Base-by-base conservation (phyloP, 2,329 filamentous ascomycete genomes). In the Calonectria hawksworthii region DNA sequence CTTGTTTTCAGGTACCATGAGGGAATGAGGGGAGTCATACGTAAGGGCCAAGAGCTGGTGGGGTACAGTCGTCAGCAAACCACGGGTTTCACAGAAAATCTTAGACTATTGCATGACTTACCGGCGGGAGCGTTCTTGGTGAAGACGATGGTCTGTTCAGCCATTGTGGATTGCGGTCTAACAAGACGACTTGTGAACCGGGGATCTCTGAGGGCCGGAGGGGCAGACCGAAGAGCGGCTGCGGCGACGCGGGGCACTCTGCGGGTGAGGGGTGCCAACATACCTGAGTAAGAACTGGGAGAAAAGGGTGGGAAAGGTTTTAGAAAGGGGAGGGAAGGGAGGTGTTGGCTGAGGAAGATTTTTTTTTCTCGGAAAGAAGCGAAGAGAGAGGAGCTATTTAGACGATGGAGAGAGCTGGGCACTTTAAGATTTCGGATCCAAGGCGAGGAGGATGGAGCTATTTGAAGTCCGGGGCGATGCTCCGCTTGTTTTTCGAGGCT, bases 21-120 rank as follows among this genome's bases (percentile, higher is more conserved):
- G 72, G 72, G 73, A 69, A 63, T 70, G 70, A 38, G 26, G 38
- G 36, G 21, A 61, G 56, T 84, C 90, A 83, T 87, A 93, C 91
- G 85, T 93, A 93, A 79, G 92, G 91, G 70, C 91, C 92, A 79
- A 91, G 88, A 83, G 91, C 92, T 93, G 72, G 52, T 28, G 50
- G 8, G 8, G 14, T 56, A 56, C 14, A 14, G 21, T 18, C 16
- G 64, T 79, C 34, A 81, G 75, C 56, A 51, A 47, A 47, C 34
- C 38, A 21, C n/a, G 7, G 7, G 47, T 51, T 21, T 50, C 30
- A 26, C 11, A n/a, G 16, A 13, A 7, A 21, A 34, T 34, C 34
- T 36, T 11, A 41, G 36, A 14, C 28, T 26, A 61, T 16, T 16
- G 26, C 26, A 44, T 23, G 11, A 89, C 90, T 84, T 85, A 92